Evolutionary conservation across 345 rosid species (phyloP), one percentile per base, ranked within the genome.

Genomic region (Linum tenue): DNA sequence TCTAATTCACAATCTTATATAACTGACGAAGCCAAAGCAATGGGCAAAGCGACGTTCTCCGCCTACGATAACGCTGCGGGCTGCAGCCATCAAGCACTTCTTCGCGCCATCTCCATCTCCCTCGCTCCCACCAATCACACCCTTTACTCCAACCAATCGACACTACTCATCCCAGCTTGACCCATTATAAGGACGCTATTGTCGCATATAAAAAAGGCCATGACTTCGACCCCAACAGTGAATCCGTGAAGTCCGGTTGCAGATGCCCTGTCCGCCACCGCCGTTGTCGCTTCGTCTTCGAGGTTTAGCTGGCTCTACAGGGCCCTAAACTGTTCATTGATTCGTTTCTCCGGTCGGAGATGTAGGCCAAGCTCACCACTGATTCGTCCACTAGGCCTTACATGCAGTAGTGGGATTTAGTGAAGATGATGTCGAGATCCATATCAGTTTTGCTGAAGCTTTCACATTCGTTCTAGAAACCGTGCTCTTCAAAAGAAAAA

Each of bases 41-140:
- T 75, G 66, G 99, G 99, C 56, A 95, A 95, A 85, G 86, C 90
- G 2, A 97, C 97, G 66, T 95, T 95, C 77, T 84, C 99, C n/a
- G 67, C 96, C 66, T 90, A 96, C 11, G 96, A 95, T 79, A 87
- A 72, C 79, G 31, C 31, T 22, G 31, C 31, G 31, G 31, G 37
- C 68, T 15, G 44, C 90, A 40, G 96, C 99, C 72, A 69, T 84
- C 41, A 77, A 72, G 59, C 95, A 91, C 84, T 95, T 95, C 85
- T 76, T 87, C 4, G 89, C 0, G 99, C 31, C 31, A 22, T 22
- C 31, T 22, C 99, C 7, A 91, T 95, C 74, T 69, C 82, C 39
- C 77, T 95, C 15, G 42, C 92, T 12, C 86, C 97, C 1, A 60
- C 84, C 64, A 95, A 91, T 70, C 97, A 95, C 77, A 97, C 89